Evolutionary conservation across 1,139 yeast species (phyloP).

Genomic region (Saccharomyces pastorianus): DNA sequence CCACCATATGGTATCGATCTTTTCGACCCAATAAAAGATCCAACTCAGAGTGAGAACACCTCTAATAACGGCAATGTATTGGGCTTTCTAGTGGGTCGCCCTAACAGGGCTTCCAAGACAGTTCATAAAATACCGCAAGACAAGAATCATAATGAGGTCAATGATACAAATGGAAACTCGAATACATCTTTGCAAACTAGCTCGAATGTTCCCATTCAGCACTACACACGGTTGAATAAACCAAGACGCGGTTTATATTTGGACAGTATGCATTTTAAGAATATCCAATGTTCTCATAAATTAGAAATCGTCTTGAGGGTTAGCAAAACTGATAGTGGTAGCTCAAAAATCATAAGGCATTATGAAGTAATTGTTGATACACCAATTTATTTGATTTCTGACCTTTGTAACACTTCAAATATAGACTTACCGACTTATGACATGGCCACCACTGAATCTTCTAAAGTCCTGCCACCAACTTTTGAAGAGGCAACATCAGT

Average conservation of each 20-base stretch:
- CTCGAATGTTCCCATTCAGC: constrained; percentile 12
- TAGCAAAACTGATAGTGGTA: constrained; percentile 47
- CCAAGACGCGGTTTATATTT: constrained; percentile 44
- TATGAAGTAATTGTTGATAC: constrained; percentile 87
- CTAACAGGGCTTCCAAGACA: background rate
- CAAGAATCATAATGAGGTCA: constrained; percentile 2
- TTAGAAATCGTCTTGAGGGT: constrained; percentile 69
- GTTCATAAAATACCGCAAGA: background rate
- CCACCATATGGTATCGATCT: constrained; percentile 28
- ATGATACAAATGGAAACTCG: background rate
- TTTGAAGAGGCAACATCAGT: constrained; percentile 46
- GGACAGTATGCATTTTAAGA: constrained; percentile 56
- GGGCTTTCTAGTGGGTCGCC: constrained; percentile 3
- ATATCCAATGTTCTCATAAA: constrained; percentile 62
- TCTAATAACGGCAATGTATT: constrained; percentile 2
- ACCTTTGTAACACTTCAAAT: constrained; percentile 60
- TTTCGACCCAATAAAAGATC: constrained; percentile 6
- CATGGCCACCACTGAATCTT: constrained; percentile 30
- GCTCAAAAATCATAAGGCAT: constrained; percentile 52
- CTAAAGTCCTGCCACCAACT: constrained; percentile 38
- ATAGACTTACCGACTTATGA: constrained; percentile 65
- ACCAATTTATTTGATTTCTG: constrained; percentile 64
- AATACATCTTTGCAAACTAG: constrained; percentile 6
- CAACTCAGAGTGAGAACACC: background rate
- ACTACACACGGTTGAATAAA: constrained; percentile 15